Percentiles rank a stretch among this genome's conserved stretches.
These are phyloP conservation scores for Saccharomycopsis crataegensis DNA, from an alignment of 1,139 yeast genomes.

Conservation along the genomic window DNA sequence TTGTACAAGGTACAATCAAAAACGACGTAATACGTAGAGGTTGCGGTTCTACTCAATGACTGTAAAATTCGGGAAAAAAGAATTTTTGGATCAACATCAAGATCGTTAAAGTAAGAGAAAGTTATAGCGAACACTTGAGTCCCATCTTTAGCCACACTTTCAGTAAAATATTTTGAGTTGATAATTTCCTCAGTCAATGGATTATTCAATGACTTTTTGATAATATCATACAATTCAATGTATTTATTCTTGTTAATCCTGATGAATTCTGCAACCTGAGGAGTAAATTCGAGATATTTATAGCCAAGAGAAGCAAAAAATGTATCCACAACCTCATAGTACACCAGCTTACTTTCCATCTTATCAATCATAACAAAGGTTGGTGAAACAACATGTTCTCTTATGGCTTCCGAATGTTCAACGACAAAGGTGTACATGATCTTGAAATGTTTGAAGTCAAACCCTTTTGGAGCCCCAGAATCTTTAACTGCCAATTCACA, in stretches of 20 bases:
- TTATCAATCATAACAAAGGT: neutral
- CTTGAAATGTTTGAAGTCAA: conserved; percentile 1
- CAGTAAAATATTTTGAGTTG: conserved; percentile 47
- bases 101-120: conserved; percentile 33
- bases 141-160: conserved; percentile 67
- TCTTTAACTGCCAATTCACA: neutral
- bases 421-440: conserved; percentile 14
- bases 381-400: conserved; percentile 4
- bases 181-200: conserved; percentile 33
- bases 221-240: conserved; percentile 60
- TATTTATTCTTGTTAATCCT: conserved; percentile 41
- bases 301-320: conserved; percentile 33
- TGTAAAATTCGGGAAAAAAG: conserved; percentile 59
- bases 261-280: conserved; percentile 47
- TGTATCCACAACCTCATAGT: conserved; percentile 25
- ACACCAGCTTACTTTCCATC: neutral
- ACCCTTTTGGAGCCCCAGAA: neutral
- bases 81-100: conserved; percentile 44
- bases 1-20: conserved; percentile 64
- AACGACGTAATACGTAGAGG: conserved; percentile 53
- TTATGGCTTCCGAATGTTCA: conserved; percentile 5
- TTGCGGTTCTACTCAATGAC: conserved; percentile 68
- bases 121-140: conserved; percentile 63
- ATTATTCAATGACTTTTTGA: conserved; percentile 58
- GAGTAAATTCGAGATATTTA: conserved; percentile 39